Conservation (phyloP, 345 rosid genomes). For the Populus ilicifolia region DNA sequence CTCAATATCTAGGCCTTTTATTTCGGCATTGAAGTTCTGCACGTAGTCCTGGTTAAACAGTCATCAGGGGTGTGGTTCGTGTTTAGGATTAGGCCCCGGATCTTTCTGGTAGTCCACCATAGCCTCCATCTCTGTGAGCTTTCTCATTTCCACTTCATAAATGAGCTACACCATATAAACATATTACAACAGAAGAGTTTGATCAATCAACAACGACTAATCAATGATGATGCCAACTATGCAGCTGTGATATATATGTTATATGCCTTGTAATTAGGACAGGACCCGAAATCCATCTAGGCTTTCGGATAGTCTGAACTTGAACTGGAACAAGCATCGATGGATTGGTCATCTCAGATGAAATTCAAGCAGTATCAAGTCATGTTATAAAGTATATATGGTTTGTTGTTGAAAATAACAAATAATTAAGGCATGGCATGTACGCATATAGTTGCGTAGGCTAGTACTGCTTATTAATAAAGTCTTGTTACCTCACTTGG, state of each 20-base stretch:
- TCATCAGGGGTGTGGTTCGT: conserved; percentile 12
- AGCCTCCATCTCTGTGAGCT: neutral
- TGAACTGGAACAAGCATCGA: neutral
- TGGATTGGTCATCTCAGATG: neutral
- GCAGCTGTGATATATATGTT: neutral
- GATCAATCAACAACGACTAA: neutral
- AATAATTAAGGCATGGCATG: neutral
- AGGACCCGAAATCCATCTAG: neutral
- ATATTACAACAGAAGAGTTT: neutral
- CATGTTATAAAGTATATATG: neutral
- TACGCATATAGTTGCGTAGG: neutral
- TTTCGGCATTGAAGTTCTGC: neutral
- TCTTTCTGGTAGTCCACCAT: conserved; percentile 2
- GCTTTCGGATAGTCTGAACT: neutral
- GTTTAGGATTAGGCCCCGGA: conserved; percentile 8
- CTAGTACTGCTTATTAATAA: neutral
- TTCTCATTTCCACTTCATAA: conserved; percentile 3
- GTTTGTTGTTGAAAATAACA: neutral
- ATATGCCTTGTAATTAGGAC: no score
- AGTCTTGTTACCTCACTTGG: conserved; percentile 18
- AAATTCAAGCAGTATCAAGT: neutral
- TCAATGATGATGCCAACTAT: neutral
- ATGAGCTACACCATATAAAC: neutral
- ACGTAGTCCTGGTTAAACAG: neutral
- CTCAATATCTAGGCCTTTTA: neutral